These are phyloP conservation scores for Capsicum pubescens DNA, from an alignment of 257 asterid genomes.

Conservation along the genomic window DNA sequence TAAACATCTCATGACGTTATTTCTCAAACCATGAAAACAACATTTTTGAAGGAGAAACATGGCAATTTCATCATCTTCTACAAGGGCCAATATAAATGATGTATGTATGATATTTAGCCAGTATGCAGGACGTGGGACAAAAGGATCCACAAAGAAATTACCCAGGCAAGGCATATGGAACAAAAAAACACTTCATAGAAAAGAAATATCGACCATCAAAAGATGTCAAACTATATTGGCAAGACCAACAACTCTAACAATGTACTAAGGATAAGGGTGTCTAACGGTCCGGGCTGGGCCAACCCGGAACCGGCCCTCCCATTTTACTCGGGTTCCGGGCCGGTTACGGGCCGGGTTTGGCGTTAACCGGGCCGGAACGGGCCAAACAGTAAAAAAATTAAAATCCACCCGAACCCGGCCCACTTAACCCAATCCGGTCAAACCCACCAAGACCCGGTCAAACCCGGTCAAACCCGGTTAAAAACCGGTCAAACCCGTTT, in stretches of 20 bases:
- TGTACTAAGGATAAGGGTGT: too few relatives aligned
- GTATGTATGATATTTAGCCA: slow-evolving; percentile 42
- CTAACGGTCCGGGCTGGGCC: too few relatives aligned
- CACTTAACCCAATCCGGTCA: too few relatives aligned
- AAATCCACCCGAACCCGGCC: too few relatives aligned
- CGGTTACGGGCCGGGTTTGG: too few relatives aligned
- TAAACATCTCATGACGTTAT: slow-evolving; percentile 29
- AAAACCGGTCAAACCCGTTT: too few relatives aligned
- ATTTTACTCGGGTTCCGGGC: too few relatives aligned
- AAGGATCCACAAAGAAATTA: slow-evolving; percentile 34
- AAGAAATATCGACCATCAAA: background rate
- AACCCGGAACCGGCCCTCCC: too few relatives aligned
- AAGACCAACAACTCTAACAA: slow-evolving; percentile 23
- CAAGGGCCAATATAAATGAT: slow-evolving; percentile 52
- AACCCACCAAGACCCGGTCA: too few relatives aligned
- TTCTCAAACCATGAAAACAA: slow-evolving; percentile 47
- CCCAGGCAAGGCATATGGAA: slow-evolving; percentile 25
- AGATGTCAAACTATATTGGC: slow-evolving; percentile 1
- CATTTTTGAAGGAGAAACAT: slow-evolving; percentile 56
- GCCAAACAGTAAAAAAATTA: too few relatives aligned
- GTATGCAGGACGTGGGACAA: slow-evolving; percentile 35
- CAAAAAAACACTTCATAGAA: background rate
- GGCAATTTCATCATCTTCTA: slow-evolving; percentile 62
- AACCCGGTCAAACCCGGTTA: too few relatives aligned
- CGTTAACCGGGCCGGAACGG: too few relatives aligned